Base-by-base conservation (phyloP, 169 alveolate genomes). In the Pseudocohnilembus persalinus region DNA sequence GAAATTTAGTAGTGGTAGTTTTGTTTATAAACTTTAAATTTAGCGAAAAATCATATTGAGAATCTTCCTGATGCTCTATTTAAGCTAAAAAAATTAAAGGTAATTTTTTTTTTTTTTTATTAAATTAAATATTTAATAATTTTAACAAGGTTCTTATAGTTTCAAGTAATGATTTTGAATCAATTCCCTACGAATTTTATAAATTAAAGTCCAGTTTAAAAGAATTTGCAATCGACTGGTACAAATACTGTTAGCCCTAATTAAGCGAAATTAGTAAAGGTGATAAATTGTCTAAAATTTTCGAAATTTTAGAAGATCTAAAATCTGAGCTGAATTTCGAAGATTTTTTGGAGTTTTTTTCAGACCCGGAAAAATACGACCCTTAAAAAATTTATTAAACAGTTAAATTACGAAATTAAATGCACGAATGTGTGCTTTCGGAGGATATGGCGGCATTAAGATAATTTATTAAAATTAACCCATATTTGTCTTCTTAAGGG, bases 81-180 rank as follows among this genome's bases (percentile, higher is more conserved):
- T 49, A 20, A 29, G 0, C 63, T 79, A 29, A 79, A 79, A 20
- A 49, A 49, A 29, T 64, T 79, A 63, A 27, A 79, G 73, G 35
- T 73, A 0, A 33, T 34, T 29, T 75, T 49, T 64, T 34, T 79
- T 29, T 33, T 49, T 72, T 34, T 20, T 27, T 49, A 79, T 26
- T 68, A 79, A 28, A 49, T 63, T 79, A 79, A 73, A 30, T 79
- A 32, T 29, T 35, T 79, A 49, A 76, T 29, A 28, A 28, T 24
- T 34, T 88, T 26, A 29, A 31, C 15, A 49, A 29, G 11, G 33
- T 88, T n/a, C 49, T 31, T 32, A 32, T 33, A 27, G 31, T 88
- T n/a, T 75, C 83, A 76, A 93, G 89, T 28, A 76, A 89, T 16
- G 65, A 83, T 73, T 73, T 92, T 24, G 95, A 92, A 34, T 92